Base-by-base conservation (phyloP, 2,329 filamentous ascomycete genomes). In the Sphaerulina populicola region DNA sequence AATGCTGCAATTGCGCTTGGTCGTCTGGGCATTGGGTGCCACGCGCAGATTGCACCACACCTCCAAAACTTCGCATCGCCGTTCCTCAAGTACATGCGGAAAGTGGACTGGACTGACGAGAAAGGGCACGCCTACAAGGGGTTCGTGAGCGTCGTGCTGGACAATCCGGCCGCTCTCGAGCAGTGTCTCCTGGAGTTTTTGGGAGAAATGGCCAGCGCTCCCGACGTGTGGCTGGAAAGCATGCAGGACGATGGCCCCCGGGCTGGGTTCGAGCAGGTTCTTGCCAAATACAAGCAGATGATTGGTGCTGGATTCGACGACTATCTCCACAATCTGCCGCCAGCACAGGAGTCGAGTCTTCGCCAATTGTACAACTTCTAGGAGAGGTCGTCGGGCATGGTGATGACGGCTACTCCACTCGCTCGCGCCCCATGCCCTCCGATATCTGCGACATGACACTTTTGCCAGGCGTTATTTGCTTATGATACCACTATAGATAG, bases 1-100 rank as follows among this genome's bases (percentile, higher is more conserved):
- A 98, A 98, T 65, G 90, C 91, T 1, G 91, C 89, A 3, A 94
- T 96, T 64, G 89, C 93, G 2, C 76, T 98, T 8, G 93, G 93
- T 30, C 81, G 93, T 12, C 76, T 98, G 9, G 93, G 93, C 7
- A 75, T 94, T 18, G 82, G 85, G 54, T 91, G 86, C 64, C 78
- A 85, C 7, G 81, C 87, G 43, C 75, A 82, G 47, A 74, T 98
- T 49, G 88, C 88, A 1, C 83, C 88, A 1, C 85, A 88, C 55
- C 78, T 98, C 36, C 77, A 79, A 14, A 83, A 80, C 30, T 94
- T 94, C 67, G 88, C 91, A 0, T 81, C 84, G 33, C 80, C 86
- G 33, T 97, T 96, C 72, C 71, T 98, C 48, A 77, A 75, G 46
- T 81, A 84, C 2, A 94, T 98, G 79, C 79, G 81, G 54, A 86